Evolutionary conservation across 208 protist species (phyloP), one percentile per base, ranked within the genome.

Genomic region (Porcisia hertigi): DNA sequence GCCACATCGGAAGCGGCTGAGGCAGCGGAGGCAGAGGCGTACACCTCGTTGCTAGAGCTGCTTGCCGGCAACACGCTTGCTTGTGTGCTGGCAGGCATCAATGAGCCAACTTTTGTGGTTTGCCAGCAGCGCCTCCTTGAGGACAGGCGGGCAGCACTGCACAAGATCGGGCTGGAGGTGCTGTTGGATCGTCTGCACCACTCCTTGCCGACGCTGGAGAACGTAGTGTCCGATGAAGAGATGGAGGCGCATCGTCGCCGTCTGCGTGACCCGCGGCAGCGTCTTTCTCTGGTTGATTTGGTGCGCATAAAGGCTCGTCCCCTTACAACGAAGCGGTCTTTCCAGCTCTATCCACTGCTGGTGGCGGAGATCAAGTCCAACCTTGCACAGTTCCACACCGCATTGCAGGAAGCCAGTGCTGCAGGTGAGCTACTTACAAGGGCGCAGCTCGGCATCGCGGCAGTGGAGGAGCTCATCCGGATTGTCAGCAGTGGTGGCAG

Each of bases 1-100:
- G 34, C 75, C 7, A 39, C 64, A 25, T 67, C 74, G 53, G 34
- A 18, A 20, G 20, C n/a, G 12, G n/a, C 43, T 18, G 75, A 52
- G 41, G 75, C 74, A 2, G 74, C 60, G 18, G 82, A 97, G 69
- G 84, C 84, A 20, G 94, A 94, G 86, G 76, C 88, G 3, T 97
- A 94, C 84, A 86, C 84, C 18, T 91, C 94, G 79, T 76, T 97
- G 67, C 81, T 97, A 69, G 89, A 97, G 85, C 83, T 97, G 69
- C 89, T 97, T 39, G 81, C 91, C 30, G 93, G 91, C 73, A 97
- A 97, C 78, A 92, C 93, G 34, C 88, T 97, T n/a, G 93, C 91
- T 8, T 97, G 93, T 73, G 91, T 97, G 66, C 86, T 97, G 59
- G 91, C 93, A 1, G 92, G 93, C 63, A 97, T 97, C 82, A 96